phyloP scores from a whole-genome alignment of 2,329 filamentous ascomycete species.

The Penicillium sp. region DNA sequence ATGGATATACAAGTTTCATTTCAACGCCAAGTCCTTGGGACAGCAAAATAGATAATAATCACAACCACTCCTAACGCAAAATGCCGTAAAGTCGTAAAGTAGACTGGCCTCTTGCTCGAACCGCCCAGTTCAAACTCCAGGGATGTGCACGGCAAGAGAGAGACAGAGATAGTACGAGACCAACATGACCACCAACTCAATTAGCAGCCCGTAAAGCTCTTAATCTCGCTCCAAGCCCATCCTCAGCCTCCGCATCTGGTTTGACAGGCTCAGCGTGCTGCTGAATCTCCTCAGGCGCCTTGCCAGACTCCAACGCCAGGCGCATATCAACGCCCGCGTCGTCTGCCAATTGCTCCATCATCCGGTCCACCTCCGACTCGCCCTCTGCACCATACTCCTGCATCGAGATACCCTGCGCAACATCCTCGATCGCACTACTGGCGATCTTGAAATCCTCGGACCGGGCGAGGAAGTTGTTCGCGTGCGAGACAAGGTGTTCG shows the following conservation, averaged over 20 bases:
- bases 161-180: not conserved
- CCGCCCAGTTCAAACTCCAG: not conserved
- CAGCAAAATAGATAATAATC: not conserved
- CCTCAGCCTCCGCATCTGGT: conserved; percentile 39
- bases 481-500: conserved; percentile 42
- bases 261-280: conserved; percentile 18
- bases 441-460: conserved; percentile 47
- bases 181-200: conserved; percentile 13
- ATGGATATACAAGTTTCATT: not conserved
- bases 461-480: conserved; percentile 43
- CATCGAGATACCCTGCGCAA: conserved; percentile 42
- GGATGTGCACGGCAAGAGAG: not conserved
- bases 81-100: not conserved
- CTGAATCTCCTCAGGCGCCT: conserved; percentile 42
- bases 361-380: conserved; percentile 40
- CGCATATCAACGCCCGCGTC: conserved; percentile 45
- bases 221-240: conserved; percentile 42
- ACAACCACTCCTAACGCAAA: not conserved
- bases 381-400: conserved; percentile 47
- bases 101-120: not conserved
- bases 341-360: conserved; percentile 47
- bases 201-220: conserved; percentile 40
- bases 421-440: conserved; percentile 41
- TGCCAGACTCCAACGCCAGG: conserved; percentile 38
- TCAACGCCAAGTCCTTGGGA: not conserved